A percentile compares a stretch with the other conserved stretches of the same genome.
Evolutionary conservation across 2,329 filamentous ascomycete species (phyloP).

Genomic region (Ceratocystis diversiconidia): DNA sequence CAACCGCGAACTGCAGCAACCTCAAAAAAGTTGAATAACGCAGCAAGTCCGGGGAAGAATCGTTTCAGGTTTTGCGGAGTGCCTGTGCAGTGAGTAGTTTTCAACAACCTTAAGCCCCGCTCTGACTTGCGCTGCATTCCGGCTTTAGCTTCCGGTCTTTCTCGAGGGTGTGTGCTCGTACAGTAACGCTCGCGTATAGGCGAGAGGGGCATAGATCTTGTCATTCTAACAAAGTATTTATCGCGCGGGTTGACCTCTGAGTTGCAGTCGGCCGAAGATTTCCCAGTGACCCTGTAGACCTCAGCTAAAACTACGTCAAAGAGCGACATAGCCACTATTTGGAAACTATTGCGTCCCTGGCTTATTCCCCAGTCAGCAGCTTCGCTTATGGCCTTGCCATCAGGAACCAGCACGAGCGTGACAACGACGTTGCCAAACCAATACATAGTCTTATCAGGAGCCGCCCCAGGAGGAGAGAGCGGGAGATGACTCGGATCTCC

Average conservation of each 20-base stretch:
- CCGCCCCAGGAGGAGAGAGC: background rate
- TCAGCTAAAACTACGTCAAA: conserved; percentile 21
- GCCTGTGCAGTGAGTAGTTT: background rate
- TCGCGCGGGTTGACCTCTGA: background rate
- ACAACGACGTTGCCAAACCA: conserved; percentile 18
- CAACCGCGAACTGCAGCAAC: background rate
- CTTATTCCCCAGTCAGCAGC: conserved; percentile 19
- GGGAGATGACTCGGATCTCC: background rate
- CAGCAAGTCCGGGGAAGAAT: background rate
- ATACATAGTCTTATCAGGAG: conserved; percentile 15
- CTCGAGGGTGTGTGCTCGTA: conserved; percentile 18
- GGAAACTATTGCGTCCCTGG: conserved; percentile 19
- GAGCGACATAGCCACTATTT: conserved; percentile 20
- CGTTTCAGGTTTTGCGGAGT: background rate
- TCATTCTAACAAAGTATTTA: background rate
- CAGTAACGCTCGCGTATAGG: conserved; percentile 9
- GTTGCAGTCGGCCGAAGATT: no score
- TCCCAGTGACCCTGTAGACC: conserved; percentile 12
- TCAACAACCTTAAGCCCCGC: background rate
- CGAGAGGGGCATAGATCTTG: background rate
- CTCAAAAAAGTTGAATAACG: background rate
- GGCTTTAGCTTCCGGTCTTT: conserved; percentile 15
- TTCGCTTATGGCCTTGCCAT: conserved; percentile 18
- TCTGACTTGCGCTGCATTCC: background rate
- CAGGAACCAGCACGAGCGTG: conserved; percentile 15